These are phyloP conservation scores for Serendipita sp. DNA, from an alignment of 768 basidiomycete species.

Conservation along the genomic window DNA sequence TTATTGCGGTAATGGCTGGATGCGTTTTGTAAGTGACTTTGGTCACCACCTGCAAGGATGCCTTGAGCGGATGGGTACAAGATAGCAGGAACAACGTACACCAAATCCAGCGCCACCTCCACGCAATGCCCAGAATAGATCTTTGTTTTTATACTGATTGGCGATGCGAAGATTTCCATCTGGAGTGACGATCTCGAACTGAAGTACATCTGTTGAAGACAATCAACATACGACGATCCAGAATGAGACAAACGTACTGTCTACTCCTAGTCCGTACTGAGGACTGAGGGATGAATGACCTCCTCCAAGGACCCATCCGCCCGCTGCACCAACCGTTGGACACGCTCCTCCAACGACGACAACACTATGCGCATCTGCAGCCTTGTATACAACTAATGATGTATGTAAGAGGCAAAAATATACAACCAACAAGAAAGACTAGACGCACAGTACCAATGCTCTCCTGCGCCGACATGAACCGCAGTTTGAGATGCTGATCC, in stretches of 20 bases:
- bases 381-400: constrained; percentile 29
- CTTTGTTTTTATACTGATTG: constrained; percentile 2
- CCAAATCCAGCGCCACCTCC: constrained; percentile 10
- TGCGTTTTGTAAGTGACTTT: constrained; percentile 3
- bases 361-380: constrained; percentile 25
- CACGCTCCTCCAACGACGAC: constrained; percentile 31
- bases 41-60: not conserved
- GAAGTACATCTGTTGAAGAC: not conserved
- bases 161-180: constrained; percentile 6
- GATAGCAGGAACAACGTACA: not conserved
- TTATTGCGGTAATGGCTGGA: not conserved
- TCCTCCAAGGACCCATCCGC: constrained; percentile 34
- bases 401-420: constrained; percentile 33
- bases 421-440: constrained; percentile 16
- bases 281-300: constrained; percentile 30
- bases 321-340: constrained; percentile 32
- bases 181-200: constrained; percentile 11
- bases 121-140: constrained; percentile 12
- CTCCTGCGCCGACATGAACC: constrained; percentile 12
- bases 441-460: not conserved
- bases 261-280: constrained; percentile 26
- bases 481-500: constrained; percentile 13
- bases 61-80: not conserved
- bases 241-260: not conserved
- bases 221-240: not conserved